Conservation (phyloP, 2,329 filamentous ascomycete genomes). For the Arachnomyces sp. region DNA sequence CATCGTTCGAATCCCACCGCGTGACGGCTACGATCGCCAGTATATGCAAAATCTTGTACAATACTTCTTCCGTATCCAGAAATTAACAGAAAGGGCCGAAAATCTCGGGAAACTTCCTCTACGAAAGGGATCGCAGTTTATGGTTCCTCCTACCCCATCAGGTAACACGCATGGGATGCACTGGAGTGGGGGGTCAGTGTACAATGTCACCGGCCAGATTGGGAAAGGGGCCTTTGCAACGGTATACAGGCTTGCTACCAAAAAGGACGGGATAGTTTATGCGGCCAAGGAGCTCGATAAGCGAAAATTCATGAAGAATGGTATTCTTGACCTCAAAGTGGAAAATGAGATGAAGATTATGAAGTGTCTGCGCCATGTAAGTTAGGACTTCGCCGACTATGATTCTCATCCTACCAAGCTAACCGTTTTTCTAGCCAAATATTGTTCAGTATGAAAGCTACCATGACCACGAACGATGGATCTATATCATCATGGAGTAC, state of each 20-base stretch:
- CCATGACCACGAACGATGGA: slow-evolving; percentile 67
- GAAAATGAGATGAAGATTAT: slow-evolving; percentile 98
- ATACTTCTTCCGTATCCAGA: slow-evolving; percentile 49
- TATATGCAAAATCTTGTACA: slow-evolving; percentile 63
- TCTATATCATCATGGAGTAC: slow-evolving; percentile 98
- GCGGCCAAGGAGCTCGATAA: slow-evolving; percentile 96
- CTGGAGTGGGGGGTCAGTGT: slow-evolving; percentile 73
- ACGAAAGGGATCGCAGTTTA: not conserved
- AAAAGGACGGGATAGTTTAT: slow-evolving; percentile 72
- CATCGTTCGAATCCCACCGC: slow-evolving; percentile 73
- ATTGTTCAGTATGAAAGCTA: slow-evolving; percentile 90
- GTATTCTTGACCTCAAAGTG: slow-evolving; percentile 79
- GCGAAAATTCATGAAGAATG: slow-evolving; percentile 85
- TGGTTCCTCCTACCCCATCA: slow-evolving; percentile 10
- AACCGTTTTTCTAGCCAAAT: slow-evolving; percentile 52
- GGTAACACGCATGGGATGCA: slow-evolving; percentile 57
- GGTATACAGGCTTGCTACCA: slow-evolving; percentile 83
- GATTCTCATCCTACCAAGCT: slow-evolving; percentile 5
- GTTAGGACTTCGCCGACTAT: slow-evolving; percentile 23
- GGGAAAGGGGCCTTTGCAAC: slow-evolving; percentile 93
- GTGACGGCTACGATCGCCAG: slow-evolving; percentile 59
- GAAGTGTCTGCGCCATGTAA: slow-evolving; percentile 72
- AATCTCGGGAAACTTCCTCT: not conserved
- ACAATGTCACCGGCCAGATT: slow-evolving; percentile 74
- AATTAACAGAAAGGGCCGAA: slow-evolving; percentile 6